Evolutionary conservation across 192 early-diverging fungal genomes (phyloP).

Genomic region (Coemansia sp.): DNA sequence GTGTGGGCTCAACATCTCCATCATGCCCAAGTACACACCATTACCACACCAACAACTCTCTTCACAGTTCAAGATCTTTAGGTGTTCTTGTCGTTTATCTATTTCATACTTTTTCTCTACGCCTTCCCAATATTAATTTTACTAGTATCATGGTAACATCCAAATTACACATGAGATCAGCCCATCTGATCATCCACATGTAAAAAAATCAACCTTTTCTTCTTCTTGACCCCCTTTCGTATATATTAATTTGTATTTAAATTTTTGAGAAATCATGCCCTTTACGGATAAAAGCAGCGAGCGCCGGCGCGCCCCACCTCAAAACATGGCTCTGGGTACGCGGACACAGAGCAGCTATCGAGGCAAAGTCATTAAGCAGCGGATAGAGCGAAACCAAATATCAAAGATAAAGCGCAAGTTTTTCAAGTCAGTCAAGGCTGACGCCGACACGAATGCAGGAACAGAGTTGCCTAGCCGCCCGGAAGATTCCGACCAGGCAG

Average conservation of each 20-base stretch:
- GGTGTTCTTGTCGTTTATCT: slow-evolving; percentile 5
- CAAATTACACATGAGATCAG: not conserved
- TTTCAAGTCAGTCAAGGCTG: slow-evolving; percentile 40
- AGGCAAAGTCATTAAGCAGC: slow-evolving; percentile 45
- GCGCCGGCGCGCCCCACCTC: slow-evolving; percentile 28
- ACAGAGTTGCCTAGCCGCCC: not conserved
- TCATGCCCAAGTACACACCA: not conserved
- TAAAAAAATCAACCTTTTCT: slow-evolving; percentile 5
- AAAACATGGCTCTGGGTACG: slow-evolving; percentile 28
- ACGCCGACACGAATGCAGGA: not conserved
- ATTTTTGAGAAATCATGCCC: slow-evolving; percentile 1
- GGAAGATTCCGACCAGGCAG: not conserved
- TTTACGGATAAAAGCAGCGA: slow-evolving; percentile 9
- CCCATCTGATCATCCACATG: not conserved
- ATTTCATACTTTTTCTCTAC: slow-evolving; percentile 1
- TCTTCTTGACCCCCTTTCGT: slow-evolving; percentile 8
- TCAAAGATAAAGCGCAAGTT: slow-evolving; percentile 49
- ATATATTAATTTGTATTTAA: not conserved
- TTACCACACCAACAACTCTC: not conserved
- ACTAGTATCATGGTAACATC: not conserved
- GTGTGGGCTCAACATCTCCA: not conserved
- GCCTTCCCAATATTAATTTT: not conserved
- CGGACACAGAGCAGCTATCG: slow-evolving; percentile 36
- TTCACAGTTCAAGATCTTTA: not conserved
- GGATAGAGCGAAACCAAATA: slow-evolving; percentile 49